Conservation (phyloP, 1,284 basidiomycete species). For the Neotropicomus parvogracilis region DNA sequence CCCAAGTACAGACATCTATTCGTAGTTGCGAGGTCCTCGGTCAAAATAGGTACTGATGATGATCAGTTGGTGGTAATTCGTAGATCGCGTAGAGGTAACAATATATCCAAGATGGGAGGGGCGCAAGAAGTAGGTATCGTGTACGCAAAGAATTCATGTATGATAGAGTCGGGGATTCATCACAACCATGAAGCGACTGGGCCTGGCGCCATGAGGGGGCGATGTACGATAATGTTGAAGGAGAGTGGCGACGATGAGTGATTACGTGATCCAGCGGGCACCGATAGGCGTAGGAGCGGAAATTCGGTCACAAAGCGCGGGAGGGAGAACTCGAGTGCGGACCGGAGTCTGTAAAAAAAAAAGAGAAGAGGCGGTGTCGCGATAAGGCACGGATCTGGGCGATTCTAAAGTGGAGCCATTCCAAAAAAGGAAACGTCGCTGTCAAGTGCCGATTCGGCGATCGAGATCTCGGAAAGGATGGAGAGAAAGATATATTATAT, state of each 20-base stretch:
- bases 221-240: no score
- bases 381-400: slow-evolving; percentile 27
- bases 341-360: no score
- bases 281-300: slow-evolving; percentile 9
- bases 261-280: slow-evolving; percentile 4
- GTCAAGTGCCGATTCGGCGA: slow-evolving; percentile 23
- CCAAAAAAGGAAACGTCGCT: slow-evolving; percentile 9
- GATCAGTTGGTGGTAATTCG: not conserved
- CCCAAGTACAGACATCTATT: not conserved
- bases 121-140: no score
- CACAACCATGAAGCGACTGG: not conserved
- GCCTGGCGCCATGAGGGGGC: not conserved
- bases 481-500: no score
- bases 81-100: not conserved
- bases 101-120: not conserved
- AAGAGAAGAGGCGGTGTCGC: not conserved
- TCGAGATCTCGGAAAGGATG: slow-evolving; percentile 27
- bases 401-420: slow-evolving; percentile 24
- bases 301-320: not conserved
- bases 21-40: not conserved
- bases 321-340: no score
- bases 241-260: no score
- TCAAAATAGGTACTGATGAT: not conserved
- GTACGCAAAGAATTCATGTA: no score
- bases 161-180: not conserved